Percentiles rank a stretch among this genome's conserved stretches.
Evolutionary conservation across 164 flowering plant species (phyloP).

Genomic region (Vitis vinifera): ASM3070453v1 NC_081805.1:22863501-22864000

Average conservation of each 20-base stretch:
- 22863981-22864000: too few species aligned
- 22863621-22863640: background rate
- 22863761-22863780: background rate
- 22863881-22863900: too few species aligned
- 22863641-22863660: background rate
- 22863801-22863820: too few species aligned
- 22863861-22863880: too few species aligned
- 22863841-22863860: too few species aligned
- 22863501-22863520: constrained; percentile 1
- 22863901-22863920: too few species aligned
- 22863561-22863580: background rate
- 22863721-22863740: background rate
- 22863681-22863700: background rate
- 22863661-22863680: background rate
- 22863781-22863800: background rate
- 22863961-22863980: too few species aligned
- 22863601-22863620: background rate
- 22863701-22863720: background rate
- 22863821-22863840: too few species aligned
- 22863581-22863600: background rate
- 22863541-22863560: background rate
- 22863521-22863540: background rate
- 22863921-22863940: too few species aligned
- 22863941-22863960: too few species aligned
- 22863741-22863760: background rate